These are phyloP conservation scores for Aspergillus puulaauensis DNA, from an alignment of 2,329 filamentous ascomycete genomes.

Conservation along the genomic window DNA sequence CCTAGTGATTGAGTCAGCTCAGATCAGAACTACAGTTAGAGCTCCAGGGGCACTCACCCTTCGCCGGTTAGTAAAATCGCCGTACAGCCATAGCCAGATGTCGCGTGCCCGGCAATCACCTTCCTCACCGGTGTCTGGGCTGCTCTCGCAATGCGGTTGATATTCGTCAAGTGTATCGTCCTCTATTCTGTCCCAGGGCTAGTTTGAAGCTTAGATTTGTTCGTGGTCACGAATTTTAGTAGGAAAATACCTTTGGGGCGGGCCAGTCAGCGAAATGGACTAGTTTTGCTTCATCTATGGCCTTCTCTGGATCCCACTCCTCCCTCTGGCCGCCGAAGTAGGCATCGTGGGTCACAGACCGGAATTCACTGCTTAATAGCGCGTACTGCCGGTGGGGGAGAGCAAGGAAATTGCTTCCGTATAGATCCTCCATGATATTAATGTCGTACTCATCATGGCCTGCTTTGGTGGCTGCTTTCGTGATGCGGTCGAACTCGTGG, in stretches of 20 bases:
- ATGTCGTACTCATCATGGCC: constrained; percentile 54
- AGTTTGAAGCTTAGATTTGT: no score
- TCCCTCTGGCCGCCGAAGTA: constrained; percentile 52
- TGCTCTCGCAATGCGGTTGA: no score
- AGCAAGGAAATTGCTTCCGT: constrained; percentile 53
- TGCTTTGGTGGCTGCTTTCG: constrained; percentile 31
- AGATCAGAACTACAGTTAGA: no score
- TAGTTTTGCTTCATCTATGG: constrained; percentile 58
- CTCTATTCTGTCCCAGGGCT: no score
- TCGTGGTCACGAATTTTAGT: no score
- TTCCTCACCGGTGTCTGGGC: no score
- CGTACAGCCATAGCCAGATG: no score
- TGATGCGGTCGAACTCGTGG: constrained; percentile 47
- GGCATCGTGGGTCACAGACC: constrained; percentile 44
- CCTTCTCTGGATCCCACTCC: constrained; percentile 54
- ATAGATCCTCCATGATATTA: constrained; percentile 64
- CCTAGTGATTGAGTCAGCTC: no score
- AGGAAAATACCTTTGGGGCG: constrained; percentile 26
- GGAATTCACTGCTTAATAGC: constrained; percentile 60
- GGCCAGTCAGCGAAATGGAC: constrained; percentile 69
- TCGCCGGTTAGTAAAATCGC: no score
- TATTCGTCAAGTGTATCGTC: no score
- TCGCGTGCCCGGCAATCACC: no score
- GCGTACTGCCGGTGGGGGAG: constrained; percentile 61
- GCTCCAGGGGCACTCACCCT: no score